A percentile compares a stretch with the other conserved stretches of the same genome.
Evolutionary conservation across 768 basidiomycete species (phyloP).

Genomic region (Mycena leptocephala): DNA sequence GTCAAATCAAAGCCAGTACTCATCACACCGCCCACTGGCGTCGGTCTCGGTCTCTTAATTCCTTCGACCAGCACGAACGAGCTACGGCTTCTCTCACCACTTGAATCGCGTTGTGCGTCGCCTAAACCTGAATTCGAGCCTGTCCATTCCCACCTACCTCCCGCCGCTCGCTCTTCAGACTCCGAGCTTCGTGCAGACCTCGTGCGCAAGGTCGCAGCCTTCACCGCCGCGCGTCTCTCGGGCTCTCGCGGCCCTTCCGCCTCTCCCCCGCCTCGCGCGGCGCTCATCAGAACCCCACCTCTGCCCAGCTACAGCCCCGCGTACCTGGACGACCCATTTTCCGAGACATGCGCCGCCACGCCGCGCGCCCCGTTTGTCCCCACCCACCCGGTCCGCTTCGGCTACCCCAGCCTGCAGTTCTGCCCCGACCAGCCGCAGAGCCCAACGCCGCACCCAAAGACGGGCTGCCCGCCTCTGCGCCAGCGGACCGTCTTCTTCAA

Average conservation of each 20-base stretch:
- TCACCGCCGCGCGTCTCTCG: constrained; percentile 30
- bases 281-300: not conserved
- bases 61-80: not conserved
- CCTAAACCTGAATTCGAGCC: constrained; percentile 7
- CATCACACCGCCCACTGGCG: not conserved
- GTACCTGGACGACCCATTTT: constrained; percentile 12
- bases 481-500: constrained; percentile 33
- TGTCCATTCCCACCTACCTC: not conserved
- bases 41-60: constrained; percentile 19
- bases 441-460: constrained; percentile 22
- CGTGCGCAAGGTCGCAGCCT: constrained; percentile 19
- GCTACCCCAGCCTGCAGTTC: constrained; percentile 21
- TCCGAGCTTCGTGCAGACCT: constrained; percentile 25
- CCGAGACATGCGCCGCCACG: not conserved
- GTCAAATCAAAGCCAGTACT: not conserved
- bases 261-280: not conserved
- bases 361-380: constrained; percentile 2
- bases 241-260: not conserved
- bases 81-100: constrained; percentile 9
- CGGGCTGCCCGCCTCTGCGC: constrained; percentile 21
- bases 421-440: constrained; percentile 25
- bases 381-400: constrained; percentile 1
- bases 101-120: constrained; percentile 11
- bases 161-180: not conserved
- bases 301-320: too few species aligned